phyloP scores from a whole-genome alignment of 2,329 filamentous ascomycete species.

The Colletotrichum spaethianum region DNA sequence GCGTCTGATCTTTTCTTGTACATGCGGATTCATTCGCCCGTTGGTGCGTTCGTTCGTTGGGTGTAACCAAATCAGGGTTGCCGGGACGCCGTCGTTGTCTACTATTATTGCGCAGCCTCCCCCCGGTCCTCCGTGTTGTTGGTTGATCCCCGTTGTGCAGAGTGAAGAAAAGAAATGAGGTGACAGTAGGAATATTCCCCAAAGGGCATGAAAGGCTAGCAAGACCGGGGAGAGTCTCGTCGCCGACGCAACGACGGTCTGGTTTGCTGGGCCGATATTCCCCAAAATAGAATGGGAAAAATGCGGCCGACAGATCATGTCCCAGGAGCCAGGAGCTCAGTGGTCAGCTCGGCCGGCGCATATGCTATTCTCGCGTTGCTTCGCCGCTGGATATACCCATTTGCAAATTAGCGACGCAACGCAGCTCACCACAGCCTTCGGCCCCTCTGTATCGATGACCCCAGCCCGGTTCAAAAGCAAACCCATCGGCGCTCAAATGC shows the following conservation, averaged over 20 bases:
- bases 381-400: constrained; percentile 13
- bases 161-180: constrained; percentile 15
- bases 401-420: constrained; percentile 30
- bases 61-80: background rate
- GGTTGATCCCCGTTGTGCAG: constrained; percentile 13
- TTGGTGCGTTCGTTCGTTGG: constrained; percentile 16
- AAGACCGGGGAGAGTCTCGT: background rate
- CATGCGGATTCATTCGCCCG: constrained; percentile 4
- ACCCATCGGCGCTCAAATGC: background rate
- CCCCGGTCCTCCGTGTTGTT: background rate
- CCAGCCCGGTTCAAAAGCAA: constrained; percentile 11
- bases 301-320: constrained; percentile 19
- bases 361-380: constrained; percentile 32
- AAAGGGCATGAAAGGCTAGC: background rate
- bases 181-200: background rate
- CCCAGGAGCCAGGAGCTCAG: constrained; percentile 10
- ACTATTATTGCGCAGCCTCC: background rate
- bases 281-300: constrained; percentile 12
- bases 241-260: constrained; percentile 11
- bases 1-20: constrained; percentile 2
- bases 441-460: background rate
- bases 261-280: background rate
- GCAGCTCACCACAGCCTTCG: background rate
- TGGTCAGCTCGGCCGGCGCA: constrained; percentile 17
- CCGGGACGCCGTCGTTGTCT: constrained; percentile 11